Base-by-base conservation (phyloP, 2,329 filamentous ascomycete genomes). In the Hymenoscyphus fraxineus region DNA sequence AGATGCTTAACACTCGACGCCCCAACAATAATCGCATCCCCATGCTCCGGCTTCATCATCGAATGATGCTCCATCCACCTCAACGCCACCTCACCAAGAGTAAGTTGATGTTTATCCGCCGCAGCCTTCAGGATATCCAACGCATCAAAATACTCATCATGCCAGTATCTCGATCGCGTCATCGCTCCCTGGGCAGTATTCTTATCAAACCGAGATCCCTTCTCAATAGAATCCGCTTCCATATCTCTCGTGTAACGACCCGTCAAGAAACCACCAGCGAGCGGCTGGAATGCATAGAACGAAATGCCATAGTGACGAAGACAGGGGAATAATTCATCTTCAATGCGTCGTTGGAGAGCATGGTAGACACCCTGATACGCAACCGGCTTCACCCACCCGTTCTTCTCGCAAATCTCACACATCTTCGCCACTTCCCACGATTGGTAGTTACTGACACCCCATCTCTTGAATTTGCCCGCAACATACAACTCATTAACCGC, bases 31-130 rank as follows among this genome's bases (percentile, higher is more conserved):
- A 80, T 68, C 1, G 75, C 78, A 69, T 79, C 79, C 69, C 82
- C 83, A 51, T 79, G 75, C 68, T 78, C 81, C 67, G 83, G 75
- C 67, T 79, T 81, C 56, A 88, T 78, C 64, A 79, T 77, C 6
- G 87, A 90, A 77, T 94, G 91, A 74, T 93, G 89, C 59, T 85
- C 83, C 61, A 83, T 76, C 90, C 91, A 94, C 60, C 91, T 82
- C 73, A 93, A 80, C 1, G 90, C 90, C 16, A 84, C 87, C 78
- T 95, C 91, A 58, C 92, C 83, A 74, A 91, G 77, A 2, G 85
- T 88, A 69, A 94, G 74, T 1, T 83, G 84, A 73, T 92, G 83
- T 77, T 90, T 89, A 70, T 87, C 79, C 1, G 86, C 84, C 1
- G 87, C 89, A 2, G 82, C 79, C 77, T 93, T 88, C 67, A 95